Base-by-base conservation (phyloP, 306 rosid species). In the Quillaja saponaria region DNA sequence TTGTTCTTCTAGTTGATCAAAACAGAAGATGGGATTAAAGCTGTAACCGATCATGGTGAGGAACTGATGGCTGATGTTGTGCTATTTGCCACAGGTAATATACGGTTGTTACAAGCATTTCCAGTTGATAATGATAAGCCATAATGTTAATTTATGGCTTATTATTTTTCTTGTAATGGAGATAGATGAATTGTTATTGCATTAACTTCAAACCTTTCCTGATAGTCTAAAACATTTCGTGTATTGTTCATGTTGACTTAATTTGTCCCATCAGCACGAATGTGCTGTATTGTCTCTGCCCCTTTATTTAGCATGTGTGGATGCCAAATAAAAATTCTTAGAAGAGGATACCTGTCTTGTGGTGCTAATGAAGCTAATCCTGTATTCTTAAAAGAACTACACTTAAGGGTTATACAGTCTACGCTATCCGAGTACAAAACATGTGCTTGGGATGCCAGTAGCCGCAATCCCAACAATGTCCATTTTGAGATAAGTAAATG, bases 11-110 rank as follows among this genome's bases (percentile, higher is more conserved):
- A 92, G 96, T 73, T 92, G 85, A 76, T 65, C 67, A 88, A 79
- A 84, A 78, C 94, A 38, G 95, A 86, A 40, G 73, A 81, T 55
- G 98, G 96, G 64, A 78, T 92, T 69, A 92, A 79, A 80, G 98
- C 66, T 76, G 75, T 54, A 56, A 88, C 96, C 14, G 98, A 92
- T 76, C 98, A 92, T 44, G 96, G 98, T 1, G 95, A 86, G 76
- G 98, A 92, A 71, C 78, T 92, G 76, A 47, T 84, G 45, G 87
- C 85, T 1, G 98, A 92, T 83, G 96, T 68, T 76, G 96, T 92
- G 9, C 70, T 92, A 68, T 89, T 92, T 50, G 98, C 98, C 66
- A 92, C 98, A 17, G 98, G 98, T 92, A 84, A 18, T 20, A 51
- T 15, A 40, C 13, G 16, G 45, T 40, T 52, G 11, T 56, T 18